Base-by-base conservation (phyloP, 352 stramenopile species). In the Phytophthora sansomeana region DNA sequence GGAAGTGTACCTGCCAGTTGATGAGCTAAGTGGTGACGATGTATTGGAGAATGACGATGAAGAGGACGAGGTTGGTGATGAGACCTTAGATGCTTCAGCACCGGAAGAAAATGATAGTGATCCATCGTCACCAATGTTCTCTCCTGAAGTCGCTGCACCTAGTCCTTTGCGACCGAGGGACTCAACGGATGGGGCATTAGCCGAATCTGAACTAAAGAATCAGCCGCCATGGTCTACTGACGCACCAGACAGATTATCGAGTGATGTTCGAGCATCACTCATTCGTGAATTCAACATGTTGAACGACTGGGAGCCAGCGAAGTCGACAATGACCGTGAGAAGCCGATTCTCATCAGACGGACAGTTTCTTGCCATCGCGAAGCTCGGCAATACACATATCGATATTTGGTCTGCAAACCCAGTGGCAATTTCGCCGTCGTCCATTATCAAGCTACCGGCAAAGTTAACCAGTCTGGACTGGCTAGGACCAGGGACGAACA, bases 351-450 rank as follows among this genome's bases (percentile, higher is more conserved):
- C 75, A 26, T 51, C 57, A 16, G 64, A 84, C 39, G 75, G 75
- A 38, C 39, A 73, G 41, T 79, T 73, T 63, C 48, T 81, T 55
- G 75, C 73, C 2, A 69, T 80, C 21, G 63, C 75, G 16, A 78
- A 75, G 46, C 51, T 78, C 5, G 70, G 70, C 30, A 77, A 80
- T 29, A 65, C 58, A 6, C 63, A 80, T 14, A 73, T 84, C 41
- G 69, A 81, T 35, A 84, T 84, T 58, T 84, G 75, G 75, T 60
- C 65, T n/a, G 38, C 72, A n/a, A 64, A 78, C n/a, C 56, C 62
- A 2, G 44, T 69, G n/a, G 51, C 46, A 2, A 29, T 74, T n/a
- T 69, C 69, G 17, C 60, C 63, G 4, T 47, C 44, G 11, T 63
- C 44, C 7, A 80, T 63, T 19, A 77, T 84, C n/a, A 53, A 58